Conservation (phyloP, 176 grass and related monocot genomes). For the Bothriochloa decipiens region DNA sequence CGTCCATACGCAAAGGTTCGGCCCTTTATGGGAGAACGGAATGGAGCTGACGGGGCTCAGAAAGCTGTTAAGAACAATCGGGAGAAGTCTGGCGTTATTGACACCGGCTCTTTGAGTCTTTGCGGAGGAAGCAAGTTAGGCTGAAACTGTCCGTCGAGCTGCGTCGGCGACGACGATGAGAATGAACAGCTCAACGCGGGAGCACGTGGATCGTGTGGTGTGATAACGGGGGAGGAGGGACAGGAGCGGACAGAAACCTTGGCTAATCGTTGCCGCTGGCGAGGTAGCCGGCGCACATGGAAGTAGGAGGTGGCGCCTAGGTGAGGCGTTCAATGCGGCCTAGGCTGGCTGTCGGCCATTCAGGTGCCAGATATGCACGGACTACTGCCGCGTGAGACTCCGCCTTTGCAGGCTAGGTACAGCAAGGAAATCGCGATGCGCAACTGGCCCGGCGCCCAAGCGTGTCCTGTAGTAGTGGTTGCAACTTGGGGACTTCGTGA, state of each 20-base stretch:
- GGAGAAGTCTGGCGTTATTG: neutral
- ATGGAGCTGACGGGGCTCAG: neutral
- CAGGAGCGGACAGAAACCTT: neutral
- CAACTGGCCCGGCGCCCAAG: neutral
- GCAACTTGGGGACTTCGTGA: no score
- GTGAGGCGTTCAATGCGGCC: neutral
- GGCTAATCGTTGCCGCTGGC: neutral
- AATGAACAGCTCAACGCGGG: neutral
- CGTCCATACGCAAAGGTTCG: neutral
- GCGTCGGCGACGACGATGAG: neutral
- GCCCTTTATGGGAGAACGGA: neutral
- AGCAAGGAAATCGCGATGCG: neutral
- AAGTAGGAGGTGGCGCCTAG: no score
- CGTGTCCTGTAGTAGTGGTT: neutral
- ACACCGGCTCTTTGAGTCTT: neutral
- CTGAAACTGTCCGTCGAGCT: neutral
- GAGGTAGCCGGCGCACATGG: no score
- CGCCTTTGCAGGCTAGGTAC: neutral
- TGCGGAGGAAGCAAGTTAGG: neutral
- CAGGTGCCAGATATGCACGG: neutral
- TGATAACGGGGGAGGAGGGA: neutral
- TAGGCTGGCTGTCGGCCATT: neutral
- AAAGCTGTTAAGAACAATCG: slow-evolving; percentile 4
- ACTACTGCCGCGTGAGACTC: neutral
- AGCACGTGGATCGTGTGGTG: neutral